phyloP scores from a whole-genome alignment of 176 grass and related monocot genomes.

The Melocanna baccifera region DNA sequence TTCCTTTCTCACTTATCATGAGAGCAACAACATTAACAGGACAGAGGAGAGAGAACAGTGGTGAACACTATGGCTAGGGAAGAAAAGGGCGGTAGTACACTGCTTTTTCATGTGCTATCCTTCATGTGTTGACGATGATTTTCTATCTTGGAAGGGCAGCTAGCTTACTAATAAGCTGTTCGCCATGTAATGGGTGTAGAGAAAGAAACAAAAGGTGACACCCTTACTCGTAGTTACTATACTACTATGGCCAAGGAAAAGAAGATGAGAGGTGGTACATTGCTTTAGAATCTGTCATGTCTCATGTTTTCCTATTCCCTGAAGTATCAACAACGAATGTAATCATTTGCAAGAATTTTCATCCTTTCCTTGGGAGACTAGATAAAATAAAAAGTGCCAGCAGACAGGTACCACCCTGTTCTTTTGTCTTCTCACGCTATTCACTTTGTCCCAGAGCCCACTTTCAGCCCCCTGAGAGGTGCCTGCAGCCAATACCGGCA shows the following conservation, averaged over 20 bases:
- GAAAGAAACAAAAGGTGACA: constrained; percentile 32
- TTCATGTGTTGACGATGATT: constrained; percentile 36
- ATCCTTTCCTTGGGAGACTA: constrained; percentile 31
- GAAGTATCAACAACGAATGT: constrained; percentile 37
- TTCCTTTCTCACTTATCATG: constrained; percentile 34
- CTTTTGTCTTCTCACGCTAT: constrained; percentile 49
- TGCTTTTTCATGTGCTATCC: constrained; percentile 49
- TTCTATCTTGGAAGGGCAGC: constrained; percentile 29
- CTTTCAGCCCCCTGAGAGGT: constrained; percentile 41
- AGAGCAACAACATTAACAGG: constrained; percentile 13
- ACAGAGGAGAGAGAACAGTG: not conserved
- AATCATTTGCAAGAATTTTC: constrained; percentile 43
- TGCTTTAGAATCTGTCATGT: constrained; percentile 54
- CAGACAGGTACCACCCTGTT: constrained; percentile 32
- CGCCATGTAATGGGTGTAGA: not conserved
- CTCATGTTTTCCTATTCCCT: constrained; percentile 41
- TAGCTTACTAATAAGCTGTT: not conserved
- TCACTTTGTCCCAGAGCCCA: constrained; percentile 39
- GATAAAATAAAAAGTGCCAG: constrained; percentile 42
- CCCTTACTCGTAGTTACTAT: not conserved
- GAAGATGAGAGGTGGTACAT: constrained; percentile 6
- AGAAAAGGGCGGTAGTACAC: constrained; percentile 32
- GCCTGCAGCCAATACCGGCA: constrained; percentile 36
- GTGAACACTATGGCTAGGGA: constrained; percentile 33
- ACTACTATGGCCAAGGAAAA: constrained; percentile 14